These are phyloP conservation scores for Trichoderma pleuroti DNA, from an alignment of 2,329 filamentous ascomycete species.

Conservation along the genomic window DNA sequence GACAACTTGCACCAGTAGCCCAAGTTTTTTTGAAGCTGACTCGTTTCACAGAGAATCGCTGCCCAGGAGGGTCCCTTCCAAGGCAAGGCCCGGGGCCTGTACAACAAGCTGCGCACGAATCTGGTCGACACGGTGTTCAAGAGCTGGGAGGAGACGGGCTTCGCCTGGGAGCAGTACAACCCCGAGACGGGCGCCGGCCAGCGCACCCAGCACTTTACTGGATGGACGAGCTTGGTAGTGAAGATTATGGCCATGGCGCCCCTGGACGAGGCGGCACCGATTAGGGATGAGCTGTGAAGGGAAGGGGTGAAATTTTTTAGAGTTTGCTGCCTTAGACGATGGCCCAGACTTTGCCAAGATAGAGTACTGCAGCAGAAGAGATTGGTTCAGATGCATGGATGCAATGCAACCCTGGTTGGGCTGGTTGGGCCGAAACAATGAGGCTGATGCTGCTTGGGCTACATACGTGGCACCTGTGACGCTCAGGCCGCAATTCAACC, in stretches of 20 bases:
- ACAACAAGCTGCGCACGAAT: slow-evolving; percentile 73
- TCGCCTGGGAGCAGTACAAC: slow-evolving; percentile 98
- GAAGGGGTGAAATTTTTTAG: not conserved
- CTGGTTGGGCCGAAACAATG: not conserved
- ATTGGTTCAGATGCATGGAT: not conserved
- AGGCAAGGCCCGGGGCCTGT: slow-evolving; percentile 66
- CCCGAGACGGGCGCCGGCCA: slow-evolving; percentile 91
- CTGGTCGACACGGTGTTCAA: slow-evolving; percentile 84
- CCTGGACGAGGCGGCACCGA: slow-evolving; percentile 38
- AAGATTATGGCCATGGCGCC: slow-evolving; percentile 97
- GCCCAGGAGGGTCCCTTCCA: slow-evolving; percentile 64
- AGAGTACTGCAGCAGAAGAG: not conserved
- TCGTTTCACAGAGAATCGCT: slow-evolving; percentile 56
- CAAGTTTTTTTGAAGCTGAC: not conserved
- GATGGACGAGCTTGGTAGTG: slow-evolving; percentile 97
- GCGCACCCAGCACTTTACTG: slow-evolving; percentile 94
- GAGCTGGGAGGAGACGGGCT: slow-evolving; percentile 86
- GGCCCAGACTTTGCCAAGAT: not conserved
- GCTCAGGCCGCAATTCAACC: not conserved
- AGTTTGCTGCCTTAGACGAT: not conserved
- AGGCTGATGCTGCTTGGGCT: not conserved
- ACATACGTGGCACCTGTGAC: slow-evolving; percentile 2
- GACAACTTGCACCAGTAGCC: not conserved
- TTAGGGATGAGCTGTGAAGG: slow-evolving; percentile 47
- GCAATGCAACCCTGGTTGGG: not conserved